phyloP scores from a whole-genome alignment of 1,284 basidiomycete species.

The Leccinum discolor region DNA sequence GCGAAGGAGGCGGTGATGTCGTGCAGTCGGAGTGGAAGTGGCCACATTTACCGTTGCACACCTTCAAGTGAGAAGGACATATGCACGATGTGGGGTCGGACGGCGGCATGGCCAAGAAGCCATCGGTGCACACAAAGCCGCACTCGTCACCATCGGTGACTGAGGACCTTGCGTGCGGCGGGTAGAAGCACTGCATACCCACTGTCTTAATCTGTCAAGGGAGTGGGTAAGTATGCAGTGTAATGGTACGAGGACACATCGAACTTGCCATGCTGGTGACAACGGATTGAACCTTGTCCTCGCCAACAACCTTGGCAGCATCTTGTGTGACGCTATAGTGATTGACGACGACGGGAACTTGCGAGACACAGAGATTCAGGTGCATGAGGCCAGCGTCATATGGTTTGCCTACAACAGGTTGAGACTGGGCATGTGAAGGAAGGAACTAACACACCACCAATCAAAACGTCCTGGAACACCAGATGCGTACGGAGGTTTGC shows the following conservation, averaged over 20 bases:
- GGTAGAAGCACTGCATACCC: background rate
- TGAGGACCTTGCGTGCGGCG: background rate
- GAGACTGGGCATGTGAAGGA: background rate
- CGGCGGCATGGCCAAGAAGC: background rate
- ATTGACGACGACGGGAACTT: background rate
- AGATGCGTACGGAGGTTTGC: background rate
- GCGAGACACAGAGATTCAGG: background rate
- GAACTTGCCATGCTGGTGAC: no score
- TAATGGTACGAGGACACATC: no score
- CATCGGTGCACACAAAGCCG: background rate
- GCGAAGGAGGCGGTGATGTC: slow-evolving; percentile 13
- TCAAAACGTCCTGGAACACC: background rate
- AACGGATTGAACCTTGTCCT: no score
- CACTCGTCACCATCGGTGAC: background rate
- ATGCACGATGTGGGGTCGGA: background rate
- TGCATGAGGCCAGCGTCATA: background rate
- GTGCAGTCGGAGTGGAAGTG: slow-evolving; percentile 11
- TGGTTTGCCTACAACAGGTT: background rate
- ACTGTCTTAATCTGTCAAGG: background rate
- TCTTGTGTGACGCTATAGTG: background rate
- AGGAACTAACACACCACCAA: background rate
- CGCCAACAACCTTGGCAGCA: background rate
- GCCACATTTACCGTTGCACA: slow-evolving; percentile 24
- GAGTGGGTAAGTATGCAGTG: background rate
- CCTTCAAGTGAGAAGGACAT: slow-evolving; percentile 18